Base-by-base conservation (phyloP, 1,284 basidiomycete species). In the Entoloma clypeatum region DNA sequence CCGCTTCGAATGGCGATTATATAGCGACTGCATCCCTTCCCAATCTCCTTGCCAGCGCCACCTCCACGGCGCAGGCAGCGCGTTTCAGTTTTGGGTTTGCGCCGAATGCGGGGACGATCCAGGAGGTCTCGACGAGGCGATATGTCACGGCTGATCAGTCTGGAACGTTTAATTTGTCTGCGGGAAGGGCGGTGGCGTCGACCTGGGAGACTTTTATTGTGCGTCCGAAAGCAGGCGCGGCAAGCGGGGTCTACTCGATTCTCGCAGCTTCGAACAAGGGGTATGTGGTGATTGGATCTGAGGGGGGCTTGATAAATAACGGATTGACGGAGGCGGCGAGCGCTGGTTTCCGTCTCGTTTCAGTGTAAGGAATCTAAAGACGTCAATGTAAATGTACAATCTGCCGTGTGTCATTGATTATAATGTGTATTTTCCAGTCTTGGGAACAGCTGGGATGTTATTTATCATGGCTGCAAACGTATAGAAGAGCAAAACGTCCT, bases 71-170 rank as follows among this genome's bases (percentile, higher is more conserved):
- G 5, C 41, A 39, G 22, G 62, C 60, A 17, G 55, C 56, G n/a
- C 31, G 41, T 29, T 62, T 63, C 49, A 51, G 42, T 6, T 50
- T 58, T 32, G 52, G 49, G 2, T 62, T 54, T 31, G 54, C 57
- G 32, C 62, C 61, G 2, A 61, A 61, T 25, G 58, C 55, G 7
- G 61, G 62, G 5, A 60, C 55, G 2, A 57, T 64, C 24, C 47
- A 49, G 26, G 49, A 50, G 27, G 34, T 50, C 11, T 49, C 43
- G 2, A 61, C 36, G 8, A 46, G 38, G n/a, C 51, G 59, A 37
- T 64, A 49, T 23, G 61, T 64, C 23, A 64, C 63, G 5, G 63
- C 62, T 5, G 63, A 64, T 37, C 49, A 33, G 28, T 52, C 53
- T 25, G 63, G 55, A 16, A 52, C 43, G 1, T 52, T 37, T 24